These are phyloP conservation scores for Oxyria digyna DNA, from an alignment of 148 eudicot species.

Conservation along the genomic window DNA sequence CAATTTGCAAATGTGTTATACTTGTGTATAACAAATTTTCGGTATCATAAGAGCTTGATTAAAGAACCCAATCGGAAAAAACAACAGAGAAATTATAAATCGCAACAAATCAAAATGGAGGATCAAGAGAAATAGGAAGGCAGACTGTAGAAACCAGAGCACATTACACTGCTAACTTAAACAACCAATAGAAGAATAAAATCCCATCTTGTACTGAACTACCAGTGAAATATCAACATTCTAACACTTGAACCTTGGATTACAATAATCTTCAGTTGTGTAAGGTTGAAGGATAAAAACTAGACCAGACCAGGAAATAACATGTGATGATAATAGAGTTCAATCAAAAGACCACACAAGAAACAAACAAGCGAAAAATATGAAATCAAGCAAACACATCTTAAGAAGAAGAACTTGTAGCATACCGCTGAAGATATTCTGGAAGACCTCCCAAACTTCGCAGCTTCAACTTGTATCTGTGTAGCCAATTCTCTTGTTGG, in stretches of 20 bases:
- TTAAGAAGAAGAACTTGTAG: not conserved
- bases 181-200: not conserved
- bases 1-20: not conserved
- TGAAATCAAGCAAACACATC: not conserved
- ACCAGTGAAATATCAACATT: not conserved
- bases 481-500: constrained; percentile 97
- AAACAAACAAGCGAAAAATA: not conserved
- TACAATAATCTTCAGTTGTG: not conserved
- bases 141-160: not conserved
- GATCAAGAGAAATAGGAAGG: not conserved
- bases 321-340: not conserved
- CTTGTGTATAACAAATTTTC: not conserved
- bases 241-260: not conserved
- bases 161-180: not conserved
- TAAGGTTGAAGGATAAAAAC: not conserved
- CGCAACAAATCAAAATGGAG: not conserved
- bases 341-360: not conserved
- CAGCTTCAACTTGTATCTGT: constrained; percentile 91
- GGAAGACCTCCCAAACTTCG: constrained; percentile 71
- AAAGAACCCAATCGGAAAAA: not conserved
- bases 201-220: not conserved
- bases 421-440: constrained; percentile 63
- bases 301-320: not conserved
- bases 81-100: not conserved
- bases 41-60: not conserved